Evolutionary conservation across 2,329 filamentous ascomycete species (phyloP).

Genomic region (Hysterium pulicare): DNA sequence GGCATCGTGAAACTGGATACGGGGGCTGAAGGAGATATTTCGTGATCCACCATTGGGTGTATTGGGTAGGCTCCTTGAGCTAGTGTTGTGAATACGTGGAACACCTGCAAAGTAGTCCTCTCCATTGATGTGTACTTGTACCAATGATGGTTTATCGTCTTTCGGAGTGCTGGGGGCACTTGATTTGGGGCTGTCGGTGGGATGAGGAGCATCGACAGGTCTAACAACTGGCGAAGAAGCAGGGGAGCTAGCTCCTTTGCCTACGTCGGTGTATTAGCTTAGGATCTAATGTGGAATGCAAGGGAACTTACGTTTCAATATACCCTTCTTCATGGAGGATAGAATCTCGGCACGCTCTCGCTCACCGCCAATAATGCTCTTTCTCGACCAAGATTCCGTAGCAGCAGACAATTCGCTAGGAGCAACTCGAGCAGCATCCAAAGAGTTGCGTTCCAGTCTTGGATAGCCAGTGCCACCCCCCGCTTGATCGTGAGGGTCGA

Average conservation of each 20-base stretch:
- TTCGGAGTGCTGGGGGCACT: slow-evolving; percentile 85
- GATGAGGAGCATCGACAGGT: slow-evolving; percentile 58
- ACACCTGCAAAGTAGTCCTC: slow-evolving; percentile 89
- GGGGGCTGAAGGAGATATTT: slow-evolving; percentile 76
- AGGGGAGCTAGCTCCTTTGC: slow-evolving; percentile 55
- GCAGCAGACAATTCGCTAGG: slow-evolving; percentile 5
- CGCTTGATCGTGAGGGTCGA: slow-evolving; percentile 62
- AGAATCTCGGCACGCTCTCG: slow-evolving; percentile 87
- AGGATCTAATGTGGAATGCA: too few species aligned
- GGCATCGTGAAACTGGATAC: slow-evolving; percentile 92
- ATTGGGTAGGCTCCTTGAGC: slow-evolving; percentile 75
- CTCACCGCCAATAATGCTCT: slow-evolving; percentile 89
- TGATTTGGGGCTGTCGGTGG: slow-evolving; percentile 76
- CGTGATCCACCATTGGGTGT: slow-evolving; percentile 67
- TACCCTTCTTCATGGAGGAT: slow-evolving; percentile 90
- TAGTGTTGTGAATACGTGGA: slow-evolving; percentile 64
- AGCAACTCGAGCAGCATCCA: slow-evolving; percentile 58
- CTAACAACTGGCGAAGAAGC: slow-evolving; percentile 67
- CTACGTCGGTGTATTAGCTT: too few species aligned
- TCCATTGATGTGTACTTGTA: slow-evolving; percentile 70
- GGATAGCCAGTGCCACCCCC: slow-evolving; percentile 78
- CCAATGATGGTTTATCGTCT: slow-evolving; percentile 61
- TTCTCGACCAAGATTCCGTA: slow-evolving; percentile 58
- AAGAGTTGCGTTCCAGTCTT: slow-evolving; percentile 75
- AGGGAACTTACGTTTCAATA: slow-evolving; percentile 77